phyloP scores from a whole-genome alignment of 495 filamentous ascomycete species.

The Hapsidospora chrysogenum region DNA sequence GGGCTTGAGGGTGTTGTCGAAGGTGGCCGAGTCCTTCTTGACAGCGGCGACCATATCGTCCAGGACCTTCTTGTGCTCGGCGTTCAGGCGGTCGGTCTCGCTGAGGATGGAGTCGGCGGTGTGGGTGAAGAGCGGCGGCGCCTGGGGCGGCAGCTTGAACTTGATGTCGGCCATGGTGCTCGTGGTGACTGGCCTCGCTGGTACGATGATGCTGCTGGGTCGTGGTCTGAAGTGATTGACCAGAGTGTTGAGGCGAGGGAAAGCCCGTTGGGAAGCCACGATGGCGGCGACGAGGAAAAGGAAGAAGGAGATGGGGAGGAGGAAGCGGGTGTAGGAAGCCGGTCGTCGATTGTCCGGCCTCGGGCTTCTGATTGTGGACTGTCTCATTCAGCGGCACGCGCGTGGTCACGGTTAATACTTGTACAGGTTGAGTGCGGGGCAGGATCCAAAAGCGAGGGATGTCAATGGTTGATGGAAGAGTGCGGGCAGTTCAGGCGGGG shows the following conservation, averaged over 20 bases:
- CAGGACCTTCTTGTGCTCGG: conserved; percentile 47
- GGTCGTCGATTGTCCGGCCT: too few species aligned
- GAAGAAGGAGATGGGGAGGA: conserved; percentile 38
- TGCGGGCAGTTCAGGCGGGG: too few species aligned
- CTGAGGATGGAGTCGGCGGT: conserved; percentile 59
- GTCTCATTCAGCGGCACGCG: too few species aligned
- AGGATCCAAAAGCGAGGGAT: too few species aligned
- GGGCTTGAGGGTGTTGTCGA: conserved; percentile 45
- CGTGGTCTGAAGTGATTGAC: conserved; percentile 33
- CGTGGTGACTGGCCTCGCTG: conserved; percentile 8
- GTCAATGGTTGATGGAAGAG: too few species aligned
- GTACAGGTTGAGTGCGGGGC: too few species aligned
- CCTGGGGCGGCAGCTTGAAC: conserved; percentile 61
- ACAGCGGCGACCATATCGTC: conserved; percentile 60
- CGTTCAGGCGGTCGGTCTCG: conserved; percentile 61
- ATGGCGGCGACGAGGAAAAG: conserved; percentile 46
- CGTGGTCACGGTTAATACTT: too few species aligned
- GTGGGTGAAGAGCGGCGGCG: conserved; percentile 71
- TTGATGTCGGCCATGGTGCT: conserved; percentile 20
- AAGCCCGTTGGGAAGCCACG: conserved; percentile 59
- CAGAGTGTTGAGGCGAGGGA: conserved; percentile 45
- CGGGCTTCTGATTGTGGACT: too few species aligned
- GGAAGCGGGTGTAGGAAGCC: too few species aligned
- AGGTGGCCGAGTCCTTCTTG: conserved; percentile 45
- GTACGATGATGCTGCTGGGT: conserved; percentile 10